Conservation (phyloP, 352 stramenopile genomes). For the Achlya hypogyna region DNA sequence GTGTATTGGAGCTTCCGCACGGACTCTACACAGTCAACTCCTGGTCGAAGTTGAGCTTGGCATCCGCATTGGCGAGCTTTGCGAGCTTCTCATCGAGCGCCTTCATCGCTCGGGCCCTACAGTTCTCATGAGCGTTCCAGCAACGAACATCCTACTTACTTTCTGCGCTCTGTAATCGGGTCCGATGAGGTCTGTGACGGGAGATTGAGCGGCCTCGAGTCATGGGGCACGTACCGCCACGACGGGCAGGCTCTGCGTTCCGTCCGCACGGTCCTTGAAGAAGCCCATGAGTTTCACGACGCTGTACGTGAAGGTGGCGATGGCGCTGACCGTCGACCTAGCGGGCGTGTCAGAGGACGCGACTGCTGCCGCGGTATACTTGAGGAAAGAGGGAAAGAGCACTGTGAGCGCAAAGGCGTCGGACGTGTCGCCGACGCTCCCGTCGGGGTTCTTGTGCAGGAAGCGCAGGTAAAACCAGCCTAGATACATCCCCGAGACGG, state of each 20-base stretch:
- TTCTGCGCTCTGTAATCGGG: slow-evolving; percentile 77
- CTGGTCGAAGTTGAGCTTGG: slow-evolving; percentile 2
- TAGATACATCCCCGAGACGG: slow-evolving; percentile 63
- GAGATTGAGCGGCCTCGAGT: not conserved
- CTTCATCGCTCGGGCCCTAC: slow-evolving; percentile 76
- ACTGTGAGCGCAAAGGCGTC: slow-evolving; percentile 68
- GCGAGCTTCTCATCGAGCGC: slow-evolving; percentile 82
- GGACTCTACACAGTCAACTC: not conserved
- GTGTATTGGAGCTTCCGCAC: not conserved
- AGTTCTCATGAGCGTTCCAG: not conserved
- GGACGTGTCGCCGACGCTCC: slow-evolving; percentile 59
- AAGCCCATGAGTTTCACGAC: slow-evolving; percentile 79
- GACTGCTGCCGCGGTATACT: slow-evolving; percentile 29
- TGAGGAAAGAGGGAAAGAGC: slow-evolving; percentile 56
- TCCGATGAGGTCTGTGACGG: slow-evolving; percentile 46
- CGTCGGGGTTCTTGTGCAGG: slow-evolving; percentile 65
- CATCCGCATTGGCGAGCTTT: slow-evolving; percentile 40
- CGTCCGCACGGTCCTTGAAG: slow-evolving; percentile 67
- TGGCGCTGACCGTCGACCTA: slow-evolving; percentile 47
- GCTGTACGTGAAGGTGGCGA: slow-evolving; percentile 74
- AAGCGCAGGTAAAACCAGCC: slow-evolving; percentile 84
- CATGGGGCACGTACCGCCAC: slow-evolving; percentile 30
- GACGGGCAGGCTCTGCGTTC: slow-evolving; percentile 50
- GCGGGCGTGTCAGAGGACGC: not conserved
- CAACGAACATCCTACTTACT: slow-evolving; percentile 36